These are phyloP conservation scores for Bocquillonia castaneifolia DNA, from an alignment of 441 rosid genomes.

Conservation along the genomic window DNA sequence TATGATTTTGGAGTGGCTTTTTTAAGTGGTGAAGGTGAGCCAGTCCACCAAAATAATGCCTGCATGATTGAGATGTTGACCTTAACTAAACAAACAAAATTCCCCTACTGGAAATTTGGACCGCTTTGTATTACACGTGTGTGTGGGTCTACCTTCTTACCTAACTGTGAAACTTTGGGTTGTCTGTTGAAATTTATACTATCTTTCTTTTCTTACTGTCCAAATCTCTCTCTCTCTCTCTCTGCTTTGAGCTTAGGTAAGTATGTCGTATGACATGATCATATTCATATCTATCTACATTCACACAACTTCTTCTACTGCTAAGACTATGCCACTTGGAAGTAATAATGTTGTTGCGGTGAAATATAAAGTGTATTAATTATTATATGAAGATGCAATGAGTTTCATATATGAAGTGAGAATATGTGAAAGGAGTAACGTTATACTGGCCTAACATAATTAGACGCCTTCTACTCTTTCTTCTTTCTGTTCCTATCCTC, in stretches of 20 bases:
- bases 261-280: too few species aligned
- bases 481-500: neutral
- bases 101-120: slow-evolving; percentile 25
- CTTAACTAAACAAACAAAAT: slow-evolving; percentile 36
- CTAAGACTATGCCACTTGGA: too few species aligned
- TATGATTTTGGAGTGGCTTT: slow-evolving; percentile 20
- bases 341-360: too few species aligned
- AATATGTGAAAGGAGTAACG: too few species aligned
- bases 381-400: too few species aligned
- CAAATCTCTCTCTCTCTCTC: neutral
- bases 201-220: neutral
- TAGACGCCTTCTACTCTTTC: too few species aligned
- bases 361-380: too few species aligned
- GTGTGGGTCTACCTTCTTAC: slow-evolving; percentile 42
- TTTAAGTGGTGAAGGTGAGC: slow-evolving; percentile 29
- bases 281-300: too few species aligned
- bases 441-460: too few species aligned
- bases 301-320: too few species aligned
- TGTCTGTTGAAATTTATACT: neutral
- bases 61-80: slow-evolving; percentile 62
- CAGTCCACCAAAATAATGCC: slow-evolving; percentile 46
- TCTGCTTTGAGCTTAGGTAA: neutral
- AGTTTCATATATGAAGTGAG: too few species aligned
- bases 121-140: slow-evolving; percentile 47
- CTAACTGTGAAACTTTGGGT: slow-evolving; percentile 30